Evolutionary conservation across 345 rosid genomes (phyloP).

Genomic region (Aquilaria yunnanensis): DNA sequence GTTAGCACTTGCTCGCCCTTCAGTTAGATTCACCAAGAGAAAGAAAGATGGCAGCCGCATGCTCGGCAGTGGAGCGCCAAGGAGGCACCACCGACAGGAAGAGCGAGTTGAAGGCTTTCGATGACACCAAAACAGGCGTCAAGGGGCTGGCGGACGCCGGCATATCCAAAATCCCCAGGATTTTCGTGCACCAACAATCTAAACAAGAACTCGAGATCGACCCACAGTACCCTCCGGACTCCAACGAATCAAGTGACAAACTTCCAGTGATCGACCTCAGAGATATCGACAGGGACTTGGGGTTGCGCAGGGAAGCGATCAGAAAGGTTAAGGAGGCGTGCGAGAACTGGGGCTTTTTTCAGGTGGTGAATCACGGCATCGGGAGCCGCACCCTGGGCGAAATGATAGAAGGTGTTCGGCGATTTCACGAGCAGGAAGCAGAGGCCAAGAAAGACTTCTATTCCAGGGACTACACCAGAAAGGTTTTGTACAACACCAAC

Average conservation of each 20-base stretch:
- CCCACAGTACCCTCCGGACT: neutral
- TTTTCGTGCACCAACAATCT: conserved; percentile 15
- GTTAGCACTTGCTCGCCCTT: no score
- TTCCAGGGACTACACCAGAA: conserved; percentile 19
- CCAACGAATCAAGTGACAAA: neutral
- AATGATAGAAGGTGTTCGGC: conserved; percentile 22
- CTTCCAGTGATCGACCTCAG: conserved; percentile 31
- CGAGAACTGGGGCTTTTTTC: conserved; percentile 44
- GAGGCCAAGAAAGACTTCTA: conserved; percentile 26
- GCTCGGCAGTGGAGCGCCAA: no score
- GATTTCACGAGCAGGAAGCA: conserved; percentile 33
- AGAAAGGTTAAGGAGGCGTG: conserved; percentile 22
- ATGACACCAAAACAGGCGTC: conserved; percentile 27
- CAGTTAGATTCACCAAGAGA: no score
- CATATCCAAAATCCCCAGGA: conserved; percentile 20
- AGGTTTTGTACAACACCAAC: conserved; percentile 28
- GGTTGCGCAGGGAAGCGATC: conserved; percentile 10
- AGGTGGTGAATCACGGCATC: conserved; percentile 37
- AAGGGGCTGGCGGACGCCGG: conserved; percentile 31
- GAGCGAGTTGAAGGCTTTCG: conserved; percentile 22
- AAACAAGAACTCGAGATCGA: neutral
- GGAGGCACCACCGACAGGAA: conserved; percentile 1
- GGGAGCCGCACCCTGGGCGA: conserved; percentile 15
- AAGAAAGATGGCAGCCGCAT: no score
- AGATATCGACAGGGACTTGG: conserved; percentile 7